Evolutionary conservation across 2,329 filamentous ascomycete genomes (phyloP), one percentile per base, ranked within the genome.

Genomic region (Thelonectria olida): DNA sequence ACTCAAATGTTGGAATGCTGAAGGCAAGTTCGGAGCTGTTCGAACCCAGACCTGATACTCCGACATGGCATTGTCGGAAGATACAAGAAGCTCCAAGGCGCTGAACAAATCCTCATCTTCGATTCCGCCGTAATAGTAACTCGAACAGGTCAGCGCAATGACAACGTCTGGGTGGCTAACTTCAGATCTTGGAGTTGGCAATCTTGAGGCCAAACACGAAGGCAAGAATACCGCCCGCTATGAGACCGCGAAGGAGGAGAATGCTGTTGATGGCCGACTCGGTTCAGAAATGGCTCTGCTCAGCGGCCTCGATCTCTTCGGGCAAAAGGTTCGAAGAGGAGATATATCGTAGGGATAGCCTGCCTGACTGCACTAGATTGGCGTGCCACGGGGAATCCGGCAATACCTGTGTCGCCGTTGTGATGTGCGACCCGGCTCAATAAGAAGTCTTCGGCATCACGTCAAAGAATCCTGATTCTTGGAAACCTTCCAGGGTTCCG

Each of bases 81-180:
- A 75, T 0, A 80, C 31, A 0, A 92, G 76, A n/a, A 82, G 75
- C 0, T 73, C 57, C 8, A 92, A 82, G 0, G 77, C 74, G 1
- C 74, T 62, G 8, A 80, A 79, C 0, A 92, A 68, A 1, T 89
- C 79, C 0, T 82, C 68, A 15, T 88, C 71, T 0, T 56, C 61
- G 0, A 92, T 77, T 0, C 89, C 88, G 0, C 76, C 76, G 53
- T 86, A 85, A 62, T 87, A 90, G 70, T 84, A 87, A 1, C 77
- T 81, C 0, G 89, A 72, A 2, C 75, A 85, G 0, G 88, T 90
- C 1, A 90, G 72, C 0, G 82, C 56, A 10, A 90, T 84, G 1
- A 84, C 79, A 0, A 85, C 81, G 36, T 90, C 88, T 0, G 86
- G 85, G 28, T 90, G 86, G 15, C 86, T 87, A 67, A 88, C 90